Evolutionary conservation across 2,329 filamentous ascomycete species (phyloP), one percentile per base, ranked within the genome.

Genomic region (Rhynchosporium secalis): DNA sequence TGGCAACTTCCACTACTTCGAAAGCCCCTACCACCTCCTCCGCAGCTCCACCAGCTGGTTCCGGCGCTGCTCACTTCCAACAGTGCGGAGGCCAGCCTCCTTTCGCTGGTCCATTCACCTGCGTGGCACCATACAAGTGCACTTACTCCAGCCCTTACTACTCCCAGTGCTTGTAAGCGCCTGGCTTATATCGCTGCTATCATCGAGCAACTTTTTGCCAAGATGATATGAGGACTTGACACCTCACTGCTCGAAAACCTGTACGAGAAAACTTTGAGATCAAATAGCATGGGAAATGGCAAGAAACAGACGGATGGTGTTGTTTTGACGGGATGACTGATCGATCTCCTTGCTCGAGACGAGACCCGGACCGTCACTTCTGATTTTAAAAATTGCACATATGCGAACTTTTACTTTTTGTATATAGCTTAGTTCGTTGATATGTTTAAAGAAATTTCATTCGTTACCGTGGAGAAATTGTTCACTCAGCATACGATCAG

Each of bases 81-180:
- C 73, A 76, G 62, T 77, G 75, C 63, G 75, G 76, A 33, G 75
- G 74, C 36, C 64, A 64, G 29, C 71, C 72, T 28, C 74, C 71
- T 26, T 77, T 75, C 68, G 71, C 67, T 5, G 65, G 67, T 15
- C 72, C 71, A 26, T 73, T 66, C 51, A 72, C 65, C 33, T 78
- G 76, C 70, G 20, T 31, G 10, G n/a, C 28, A 33, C 59, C 59
- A 56, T 61, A 38, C 31, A 45, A 51, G 31, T 61, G 59, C 59
- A 72, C 71, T 33, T 65, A 66, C 49, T 59, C 65, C 63, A 77
- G 74, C 68, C 62, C 65, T n/a, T 77, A 72, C 63, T 77, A 77
- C 64, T 74, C 66, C 36, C 75, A 76, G 69, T 76, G 74, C 69
- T 67, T 74, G 68, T 75, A 72, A 71, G 46, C 41, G 2, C 36